Base-by-base conservation (phyloP, 352 stramenopile species). In the Thraustotheca clavata region DNA sequence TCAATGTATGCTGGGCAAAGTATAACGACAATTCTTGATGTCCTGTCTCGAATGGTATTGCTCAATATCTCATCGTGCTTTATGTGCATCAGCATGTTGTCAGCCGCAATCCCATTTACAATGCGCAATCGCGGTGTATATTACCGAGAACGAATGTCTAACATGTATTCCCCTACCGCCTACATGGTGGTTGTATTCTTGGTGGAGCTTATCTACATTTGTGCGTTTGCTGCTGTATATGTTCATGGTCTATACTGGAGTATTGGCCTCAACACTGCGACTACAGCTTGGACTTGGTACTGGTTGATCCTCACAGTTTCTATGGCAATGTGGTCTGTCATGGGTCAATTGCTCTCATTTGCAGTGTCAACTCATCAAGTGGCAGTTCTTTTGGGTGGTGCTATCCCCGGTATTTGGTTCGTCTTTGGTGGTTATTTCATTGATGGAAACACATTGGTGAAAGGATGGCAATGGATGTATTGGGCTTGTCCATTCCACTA, bases 381-480 rank as follows among this genome's bases (percentile, higher is more conserved):
- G 6, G 55, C 34, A 16, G 55, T 50, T 26, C 33, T 62, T 3
- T 24, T 62, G 11, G 34, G 18, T 6, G n/a, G 55, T 27, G 55
- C n/a, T 12, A n/a, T 62, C 20, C 16, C 55, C 22, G 31, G 29
- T 14, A 7, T 62, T 16, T 12, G 34, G 35, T 62, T 62, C 36
- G 20, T 62, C 18, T 62, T 62, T 22, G 41, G 39, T 8, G 55
- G 55, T 7, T 62, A 54, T 29, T 27, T 62, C 16, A 62, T 62
- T 9, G 55, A 62, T 27, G 55, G 33, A 38, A 49, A 62, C 7
- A 62, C 35, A 31, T 31, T 62, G 26, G n/a, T 39, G n/a, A n/a
- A 31, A 29, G 55, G 55, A 5, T 62, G 55, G 55, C 34, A 62
- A 41, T 62, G 55, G 55, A 62, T 62, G 55, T 62, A 50, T 27